A percentile compares a stretch with the other conserved stretches of the same genome.
phyloP scores from a whole-genome alignment of 148 eudicot genomes.

The Silene latifolia region DNA sequence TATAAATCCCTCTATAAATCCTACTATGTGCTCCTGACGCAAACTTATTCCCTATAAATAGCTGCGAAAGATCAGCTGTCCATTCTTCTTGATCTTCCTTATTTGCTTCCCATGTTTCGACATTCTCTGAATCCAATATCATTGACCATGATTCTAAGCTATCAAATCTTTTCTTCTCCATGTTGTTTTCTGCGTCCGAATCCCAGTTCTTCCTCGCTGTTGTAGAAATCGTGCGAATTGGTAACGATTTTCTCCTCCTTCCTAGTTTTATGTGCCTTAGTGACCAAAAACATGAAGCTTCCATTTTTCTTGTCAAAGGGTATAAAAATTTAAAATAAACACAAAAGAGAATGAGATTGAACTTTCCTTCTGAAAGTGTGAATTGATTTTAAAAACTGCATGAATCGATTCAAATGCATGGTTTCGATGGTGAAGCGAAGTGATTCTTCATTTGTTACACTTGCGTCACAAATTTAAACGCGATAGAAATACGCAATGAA shows the following conservation, averaged over 20 bases:
- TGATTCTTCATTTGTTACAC: conserved; percentile 15
- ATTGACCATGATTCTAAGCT: conserved; percentile 98
- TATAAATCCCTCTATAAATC: conserved; percentile 92
- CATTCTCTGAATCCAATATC: conserved; percentile 89
- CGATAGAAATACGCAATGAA: conserved; percentile 15
- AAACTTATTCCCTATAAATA: conserved; percentile 92
- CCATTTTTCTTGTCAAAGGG: conserved; percentile 34
- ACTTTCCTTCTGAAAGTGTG: conserved; percentile 63
- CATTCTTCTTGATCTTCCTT: conserved; percentile 83
- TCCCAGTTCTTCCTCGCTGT: conserved; percentile 45
- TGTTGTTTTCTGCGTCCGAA: conserved; percentile 45
- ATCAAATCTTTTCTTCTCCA: conserved; percentile 87
- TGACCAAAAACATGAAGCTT: conserved; percentile 54
- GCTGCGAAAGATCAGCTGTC: conserved; percentile 97
- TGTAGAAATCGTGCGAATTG: conserved; percentile 35
- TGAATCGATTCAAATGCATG: conserved; percentile 77
- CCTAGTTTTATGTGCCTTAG: conserved; percentile 46
- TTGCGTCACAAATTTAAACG: conserved; percentile 4
- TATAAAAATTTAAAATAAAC: background rate
- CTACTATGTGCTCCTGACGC: conserved; percentile 98
- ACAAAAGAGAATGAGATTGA: background rate
- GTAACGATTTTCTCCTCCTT: conserved; percentile 37
- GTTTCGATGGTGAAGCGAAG: conserved; percentile 13
- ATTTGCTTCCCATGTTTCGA: conserved; percentile 75
- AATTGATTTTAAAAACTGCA: conserved; percentile 67